Conservation (phyloP, 352 stramenopile genomes). For the Halophytophthora polymorphica region DNA sequence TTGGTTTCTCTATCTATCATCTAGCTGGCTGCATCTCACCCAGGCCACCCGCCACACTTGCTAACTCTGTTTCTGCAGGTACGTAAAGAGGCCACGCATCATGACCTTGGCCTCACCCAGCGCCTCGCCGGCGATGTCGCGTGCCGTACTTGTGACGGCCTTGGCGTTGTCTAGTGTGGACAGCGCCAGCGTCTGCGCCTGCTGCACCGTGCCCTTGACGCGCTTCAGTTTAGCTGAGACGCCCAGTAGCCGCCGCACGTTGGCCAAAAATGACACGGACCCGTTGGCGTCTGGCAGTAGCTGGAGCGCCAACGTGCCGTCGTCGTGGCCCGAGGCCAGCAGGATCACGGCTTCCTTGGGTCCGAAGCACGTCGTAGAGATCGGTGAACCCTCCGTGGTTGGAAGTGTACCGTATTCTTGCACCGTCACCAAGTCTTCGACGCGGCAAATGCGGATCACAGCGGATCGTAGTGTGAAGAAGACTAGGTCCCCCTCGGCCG, state of each 20-base stretch:
- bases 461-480: constrained; percentile 51
- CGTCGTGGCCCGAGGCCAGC: constrained; percentile 56
- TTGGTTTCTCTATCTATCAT: background rate
- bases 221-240: constrained; percentile 84
- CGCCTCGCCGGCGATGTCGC: constrained; percentile 83
- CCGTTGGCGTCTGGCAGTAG: constrained; percentile 79
- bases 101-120: constrained; percentile 83
- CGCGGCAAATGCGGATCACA: constrained; percentile 61
- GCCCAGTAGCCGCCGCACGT: constrained; percentile 66
- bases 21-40: background rate
- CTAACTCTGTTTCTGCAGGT: constrained; percentile 51
- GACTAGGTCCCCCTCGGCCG: constrained; percentile 67
- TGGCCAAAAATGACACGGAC: constrained; percentile 71
- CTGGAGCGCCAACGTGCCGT: constrained; percentile 76
- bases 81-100: constrained; percentile 70
- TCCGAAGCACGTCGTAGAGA: constrained; percentile 64
- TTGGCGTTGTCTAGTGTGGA: constrained; percentile 81
- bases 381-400: constrained; percentile 29
- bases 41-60: constrained; percentile 1
- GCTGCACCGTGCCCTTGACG: constrained; percentile 84
- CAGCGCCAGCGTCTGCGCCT: constrained; percentile 82
- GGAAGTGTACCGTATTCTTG: constrained; percentile 66
- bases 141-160: constrained; percentile 75
- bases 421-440: constrained; percentile 74
- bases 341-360: constrained; percentile 79